These are phyloP conservation scores for Plectosphaerella sp. DNA, from an alignment of 2,329 filamentous ascomycete species.

Conservation along the genomic window DNA sequence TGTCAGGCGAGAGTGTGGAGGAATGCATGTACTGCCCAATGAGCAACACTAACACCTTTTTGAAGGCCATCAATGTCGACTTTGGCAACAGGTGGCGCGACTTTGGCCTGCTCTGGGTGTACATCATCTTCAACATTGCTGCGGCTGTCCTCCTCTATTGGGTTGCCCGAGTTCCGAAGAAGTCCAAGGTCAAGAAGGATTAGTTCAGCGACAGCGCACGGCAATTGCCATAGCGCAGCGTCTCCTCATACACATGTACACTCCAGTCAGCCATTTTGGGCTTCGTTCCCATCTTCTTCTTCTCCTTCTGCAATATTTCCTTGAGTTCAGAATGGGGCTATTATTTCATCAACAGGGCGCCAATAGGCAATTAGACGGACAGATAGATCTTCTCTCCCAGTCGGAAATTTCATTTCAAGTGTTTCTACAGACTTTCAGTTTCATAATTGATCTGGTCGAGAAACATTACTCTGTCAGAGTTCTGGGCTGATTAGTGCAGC, in stretches of 20 bases:
- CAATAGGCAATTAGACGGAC: not conserved
- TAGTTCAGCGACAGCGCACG: not conserved
- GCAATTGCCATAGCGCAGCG: too few species aligned
- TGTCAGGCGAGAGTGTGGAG: constrained; percentile 32
- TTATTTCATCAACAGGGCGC: too few species aligned
- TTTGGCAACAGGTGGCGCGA: constrained; percentile 47
- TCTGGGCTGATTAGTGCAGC: too few species aligned
- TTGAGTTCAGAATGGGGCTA: too few species aligned
- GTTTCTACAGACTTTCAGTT: too few species aligned
- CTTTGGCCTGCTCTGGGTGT: constrained; percentile 49
- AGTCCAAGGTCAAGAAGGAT: constrained; percentile 2
- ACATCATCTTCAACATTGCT: constrained; percentile 46
- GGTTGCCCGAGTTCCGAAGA: constrained; percentile 25
- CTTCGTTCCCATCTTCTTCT: too few species aligned
- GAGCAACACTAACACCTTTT: constrained; percentile 8
- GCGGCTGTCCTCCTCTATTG: constrained; percentile 44
- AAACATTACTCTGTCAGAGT: too few species aligned
- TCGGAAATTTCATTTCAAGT: not conserved
- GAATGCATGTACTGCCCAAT: constrained; percentile 14
- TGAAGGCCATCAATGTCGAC: constrained; percentile 27
- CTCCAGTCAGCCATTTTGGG: too few species aligned
- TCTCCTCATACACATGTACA: too few species aligned
- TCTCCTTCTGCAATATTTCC: too few species aligned
- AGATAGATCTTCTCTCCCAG: not conserved
- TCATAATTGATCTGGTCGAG: too few species aligned